Conservation (phyloP, 75 land plant species). For the Azolla pinnata region DNA sequence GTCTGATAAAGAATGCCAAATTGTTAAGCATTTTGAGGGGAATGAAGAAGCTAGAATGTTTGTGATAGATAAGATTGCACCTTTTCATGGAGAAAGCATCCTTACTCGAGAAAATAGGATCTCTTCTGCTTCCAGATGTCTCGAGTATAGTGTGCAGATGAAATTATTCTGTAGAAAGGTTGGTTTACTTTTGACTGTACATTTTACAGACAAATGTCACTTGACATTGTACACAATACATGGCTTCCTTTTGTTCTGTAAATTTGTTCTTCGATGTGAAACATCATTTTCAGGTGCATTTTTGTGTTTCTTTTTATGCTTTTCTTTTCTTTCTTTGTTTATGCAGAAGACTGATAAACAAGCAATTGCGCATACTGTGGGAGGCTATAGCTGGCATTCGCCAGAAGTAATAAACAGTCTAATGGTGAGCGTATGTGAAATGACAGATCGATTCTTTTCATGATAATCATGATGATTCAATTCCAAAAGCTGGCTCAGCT, state of each 20-base stretch:
- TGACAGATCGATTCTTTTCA: too few species aligned
- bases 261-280: not conserved
- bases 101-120: constrained; percentile 34
- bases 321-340: not conserved
- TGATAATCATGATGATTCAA: not conserved
- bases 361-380: constrained; percentile 44
- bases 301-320: constrained; percentile 4
- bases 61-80: constrained; percentile 14
- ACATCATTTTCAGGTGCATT: not conserved
- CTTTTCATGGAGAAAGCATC: constrained; percentile 6
- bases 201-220: not conserved
- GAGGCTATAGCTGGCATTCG: constrained; percentile 60
- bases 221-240: not conserved
- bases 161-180: constrained; percentile 3
- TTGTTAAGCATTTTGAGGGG: constrained; percentile 31
- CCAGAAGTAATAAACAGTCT: constrained; percentile 30
- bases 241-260: not conserved
- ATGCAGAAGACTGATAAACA: constrained; percentile 18
- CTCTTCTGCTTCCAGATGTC: constrained; percentile 64
- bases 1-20: constrained; percentile 43
- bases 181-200: not conserved
- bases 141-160: constrained; percentile 23
- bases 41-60: constrained; percentile 33
- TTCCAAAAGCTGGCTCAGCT: not conserved
- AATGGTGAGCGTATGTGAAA: not conserved